These are phyloP conservation scores for Yamadazyma kanchanaburiensis DNA, from an alignment of 1,139 yeast species.

Conservation along the genomic window DNA sequence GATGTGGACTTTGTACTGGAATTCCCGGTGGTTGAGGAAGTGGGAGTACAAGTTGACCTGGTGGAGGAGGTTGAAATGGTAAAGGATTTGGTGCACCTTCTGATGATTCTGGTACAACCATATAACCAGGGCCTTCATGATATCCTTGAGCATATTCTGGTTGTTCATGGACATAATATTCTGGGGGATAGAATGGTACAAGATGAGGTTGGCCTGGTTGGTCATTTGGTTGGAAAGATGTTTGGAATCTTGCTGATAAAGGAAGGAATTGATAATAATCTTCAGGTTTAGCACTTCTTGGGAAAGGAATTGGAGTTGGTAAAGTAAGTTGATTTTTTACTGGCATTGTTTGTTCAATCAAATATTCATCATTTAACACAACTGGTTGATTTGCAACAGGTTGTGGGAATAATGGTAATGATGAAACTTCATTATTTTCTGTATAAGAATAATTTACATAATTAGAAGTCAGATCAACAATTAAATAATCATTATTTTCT, in stretches of 20 bases:
- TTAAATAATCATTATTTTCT: conserved; percentile 29
- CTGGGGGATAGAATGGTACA: conserved; percentile 5
- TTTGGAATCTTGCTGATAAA: conserved; percentile 10
- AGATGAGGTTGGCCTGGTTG: conserved; percentile 9
- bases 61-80: conserved; percentile 3
- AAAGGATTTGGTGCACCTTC: neutral
- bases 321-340: conserved; percentile 13
- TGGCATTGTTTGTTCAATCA: conserved; percentile 49
- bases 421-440: conserved; percentile 16
- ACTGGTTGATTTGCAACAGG: conserved; percentile 22
- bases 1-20: conserved; percentile 2
- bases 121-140: conserved; percentile 4
- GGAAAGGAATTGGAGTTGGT: conserved; percentile 13
- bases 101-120: conserved; percentile 11
- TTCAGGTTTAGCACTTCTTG: conserved; percentile 11
- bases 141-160: conserved; percentile 9
- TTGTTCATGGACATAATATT: conserved; percentile 7
- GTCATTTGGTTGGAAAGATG: conserved; percentile 4
- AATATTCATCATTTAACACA: conserved; percentile 39
- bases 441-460: conserved; percentile 21
- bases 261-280: conserved; percentile 8
- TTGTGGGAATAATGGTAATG: conserved; percentile 18
- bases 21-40: conserved; percentile 3
- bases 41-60: no score
- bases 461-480: conserved; percentile 23